Base-by-base conservation (phyloP, 106 monocot genomes). In the Agapanthus africanus region DNA sequence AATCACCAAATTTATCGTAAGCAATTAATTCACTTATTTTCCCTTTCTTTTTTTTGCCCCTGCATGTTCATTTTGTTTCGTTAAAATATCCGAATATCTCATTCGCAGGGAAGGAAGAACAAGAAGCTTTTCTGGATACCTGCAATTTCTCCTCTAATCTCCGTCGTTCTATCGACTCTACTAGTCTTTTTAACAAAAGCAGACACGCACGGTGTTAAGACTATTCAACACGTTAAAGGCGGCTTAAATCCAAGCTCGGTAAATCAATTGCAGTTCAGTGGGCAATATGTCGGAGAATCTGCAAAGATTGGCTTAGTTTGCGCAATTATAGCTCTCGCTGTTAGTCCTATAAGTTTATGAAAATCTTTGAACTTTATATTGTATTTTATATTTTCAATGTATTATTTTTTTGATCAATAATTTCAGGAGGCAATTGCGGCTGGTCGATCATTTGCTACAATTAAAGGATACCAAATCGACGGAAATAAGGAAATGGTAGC, bases 401-500 rank as follows among this genome's bases (percentile, higher is more conserved):
- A n/a, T n/a, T n/a, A n/a, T n/a, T n/a, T n/a, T n/a, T n/a, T n/a
- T n/a, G n/a, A n/a, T n/a, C n/a, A n/a, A n/a, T n/a, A n/a, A n/a
- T n/a, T 79, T 66, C 75, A 95, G 94, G 94, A 95, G 78, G 91
- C 94, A 10, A 73, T 95, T 40, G 87, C 94, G 36, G 94, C 90
- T 54, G 90, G 90, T 19, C 67, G 85, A 77, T 94, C 94, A 27
- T 90, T 94, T 59, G 90, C 94, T 22, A 73, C 87, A 4, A 56
- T 88, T 5, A 85, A 74, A 73, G 83, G 94, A 6, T 94, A 94
- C 59, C 80, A 84, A 69, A 66, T 94, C 18, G 90, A 94, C 72
- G 93, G 90, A 16, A 90, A 90, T 67, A 87, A 90, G 70, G 94
- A 94, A 70, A 94, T 94, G 94, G 14, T 90, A 23, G 87, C 94